Conservation (phyloP, 345 rosid genomes). For the Heritiera fomes region DNA sequence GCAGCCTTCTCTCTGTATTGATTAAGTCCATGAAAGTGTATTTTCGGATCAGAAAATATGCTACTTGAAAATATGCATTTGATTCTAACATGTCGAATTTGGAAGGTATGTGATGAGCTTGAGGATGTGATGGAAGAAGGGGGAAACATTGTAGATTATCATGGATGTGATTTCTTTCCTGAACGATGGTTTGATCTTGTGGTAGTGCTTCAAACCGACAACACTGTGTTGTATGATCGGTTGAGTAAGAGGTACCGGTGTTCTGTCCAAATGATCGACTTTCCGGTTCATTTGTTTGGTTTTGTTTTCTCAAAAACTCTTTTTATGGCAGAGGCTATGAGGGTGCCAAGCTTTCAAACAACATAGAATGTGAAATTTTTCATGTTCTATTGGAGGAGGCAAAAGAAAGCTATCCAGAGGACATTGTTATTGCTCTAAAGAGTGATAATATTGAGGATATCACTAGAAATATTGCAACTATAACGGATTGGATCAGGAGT, state of each 20-base stretch:
- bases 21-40: background rate
- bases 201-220: slow-evolving; percentile 81
- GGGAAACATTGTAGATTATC: slow-evolving; percentile 86
- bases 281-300: background rate
- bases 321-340: slow-evolving; percentile 59
- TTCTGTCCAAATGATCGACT: background rate
- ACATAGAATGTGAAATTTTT: slow-evolving; percentile 78
- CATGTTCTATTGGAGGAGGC: slow-evolving; percentile 84
- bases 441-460: slow-evolving; percentile 71
- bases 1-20: no score
- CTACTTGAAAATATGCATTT: background rate
- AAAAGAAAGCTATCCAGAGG: slow-evolving; percentile 61
- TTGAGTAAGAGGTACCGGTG: slow-evolving; percentile 62
- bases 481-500: slow-evolving; percentile 60
- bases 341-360: slow-evolving; percentile 68
- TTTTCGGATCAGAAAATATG: no score
- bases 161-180: slow-evolving; percentile 89
- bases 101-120: slow-evolving; percentile 84
- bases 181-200: slow-evolving; percentile 84
- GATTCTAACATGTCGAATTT: slow-evolving; percentile 12
- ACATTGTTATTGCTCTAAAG: slow-evolving; percentile 52
- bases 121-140: slow-evolving; percentile 83
- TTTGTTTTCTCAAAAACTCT: slow-evolving; percentile 1
- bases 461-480: slow-evolving; percentile 46
- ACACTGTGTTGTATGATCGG: slow-evolving; percentile 69